Percentiles rank a stretch among this genome's conserved stretches.
Conservation (phyloP, 768 basidiomycete species). For the Termitomyces sp. region DNA sequence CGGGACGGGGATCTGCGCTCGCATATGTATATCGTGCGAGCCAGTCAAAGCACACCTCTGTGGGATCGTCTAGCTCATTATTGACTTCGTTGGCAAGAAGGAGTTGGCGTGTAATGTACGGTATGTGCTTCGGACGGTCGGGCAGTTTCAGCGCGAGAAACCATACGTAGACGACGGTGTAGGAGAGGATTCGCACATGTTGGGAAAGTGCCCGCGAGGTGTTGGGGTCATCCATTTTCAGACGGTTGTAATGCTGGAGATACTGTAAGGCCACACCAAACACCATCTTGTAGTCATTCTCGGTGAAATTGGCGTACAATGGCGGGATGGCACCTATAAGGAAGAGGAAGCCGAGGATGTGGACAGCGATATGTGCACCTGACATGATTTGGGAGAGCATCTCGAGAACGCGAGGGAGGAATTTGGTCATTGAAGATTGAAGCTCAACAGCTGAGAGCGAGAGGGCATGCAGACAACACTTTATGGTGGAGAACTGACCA, state of each 20-base stretch:
- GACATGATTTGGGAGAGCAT: slow-evolving; percentile 94
- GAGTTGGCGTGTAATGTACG: slow-evolving; percentile 84
- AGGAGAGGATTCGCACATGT: slow-evolving; percentile 87
- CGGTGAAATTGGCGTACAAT: slow-evolving; percentile 88
- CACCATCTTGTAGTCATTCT: slow-evolving; percentile 87
- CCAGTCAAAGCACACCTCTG: slow-evolving; percentile 98
- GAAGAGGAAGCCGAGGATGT: slow-evolving; percentile 89
- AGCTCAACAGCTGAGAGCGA: slow-evolving; percentile 87
- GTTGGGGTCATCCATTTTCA: slow-evolving; percentile 41
- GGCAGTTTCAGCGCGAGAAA: slow-evolving; percentile 84
- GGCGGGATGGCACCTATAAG: slow-evolving; percentile 79
- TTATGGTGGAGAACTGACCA: slow-evolving; percentile 73
- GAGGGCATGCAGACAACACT: slow-evolving; percentile 87
- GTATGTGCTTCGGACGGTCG: slow-evolving; percentile 77
- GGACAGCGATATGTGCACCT: slow-evolving; percentile 89
- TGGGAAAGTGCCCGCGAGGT: slow-evolving; percentile 87
- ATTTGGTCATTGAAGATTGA: slow-evolving; percentile 75
- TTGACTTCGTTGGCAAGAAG: slow-evolving; percentile 81
- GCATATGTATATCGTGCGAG: slow-evolving; percentile 92
- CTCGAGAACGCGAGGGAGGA: slow-evolving; percentile 75
- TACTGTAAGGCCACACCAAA: slow-evolving; percentile 94
- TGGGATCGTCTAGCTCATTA: slow-evolving; percentile 75
- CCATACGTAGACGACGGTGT: slow-evolving; percentile 92
- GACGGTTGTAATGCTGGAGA: slow-evolving; percentile 83
- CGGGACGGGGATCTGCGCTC: slow-evolving; percentile 88